Evolutionary conservation across 2,329 filamentous ascomycete species (phyloP), one percentile per base, ranked within the genome.

Genomic region (Hansfordia pulvinata): DNA sequence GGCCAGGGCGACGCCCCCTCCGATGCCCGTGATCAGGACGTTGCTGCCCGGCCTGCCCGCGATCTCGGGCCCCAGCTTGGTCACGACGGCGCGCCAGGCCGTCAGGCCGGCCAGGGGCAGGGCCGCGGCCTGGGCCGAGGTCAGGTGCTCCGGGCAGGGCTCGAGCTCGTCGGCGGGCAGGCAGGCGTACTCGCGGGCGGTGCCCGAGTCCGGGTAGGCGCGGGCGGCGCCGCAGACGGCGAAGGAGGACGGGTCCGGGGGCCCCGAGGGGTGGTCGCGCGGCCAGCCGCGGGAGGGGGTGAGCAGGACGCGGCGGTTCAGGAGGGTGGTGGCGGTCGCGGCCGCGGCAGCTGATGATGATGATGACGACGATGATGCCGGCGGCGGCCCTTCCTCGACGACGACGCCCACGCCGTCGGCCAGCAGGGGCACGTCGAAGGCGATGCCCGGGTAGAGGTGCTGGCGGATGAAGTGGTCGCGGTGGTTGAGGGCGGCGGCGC

Each of bases 381-480:
- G 55, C 54, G 2, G n/a, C n/a, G 66, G 49, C 9, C 83, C 82
- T 3, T 72, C 56, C 4, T 62, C 57, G 17, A 76, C 64, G 4
- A 96, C 82, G 30, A 68, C 58, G 29, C 86, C 88, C 39, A 69
- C 76, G 36, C 83, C 88, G 48, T 96, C 88, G 33, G 85, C 74
- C 15, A 93, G 67, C 21, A 96, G 58, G 1, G 88, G 83, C 5
- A 75, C 62, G 32, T 69, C 65, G 51, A 93, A 93, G 9, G 79
- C 77, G 28, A 84, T 78, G 40, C 71, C 78, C 0, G 88, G 88
- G 60, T 96, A 96, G 20, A 93, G 72, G 46, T 86, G 78, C 52
- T 90, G 85, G 29, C 88, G 81, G 53, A 93, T 80, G 59, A 94
- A 96, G 40, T 93, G 72, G 52, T 96, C 90, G 42, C 86, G 80